Percentiles rank a stretch among this genome's conserved stretches.
Evolutionary conservation across 1,139 yeast species (phyloP).

Genomic region (Candida albicans): DNA sequence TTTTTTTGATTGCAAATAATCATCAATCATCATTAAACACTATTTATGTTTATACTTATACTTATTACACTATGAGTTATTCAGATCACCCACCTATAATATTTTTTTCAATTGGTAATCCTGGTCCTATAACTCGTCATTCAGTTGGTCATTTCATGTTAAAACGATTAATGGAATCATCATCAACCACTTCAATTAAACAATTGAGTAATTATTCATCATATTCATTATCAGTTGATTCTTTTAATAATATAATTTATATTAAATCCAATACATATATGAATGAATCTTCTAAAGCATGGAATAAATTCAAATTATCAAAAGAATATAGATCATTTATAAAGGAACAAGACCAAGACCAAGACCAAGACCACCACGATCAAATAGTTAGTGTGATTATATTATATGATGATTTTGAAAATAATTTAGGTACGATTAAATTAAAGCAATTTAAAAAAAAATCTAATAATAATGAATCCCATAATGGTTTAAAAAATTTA

Average conservation of each 20-base stretch:
- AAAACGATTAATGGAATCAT: slow-evolving; percentile 25
- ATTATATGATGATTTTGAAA: slow-evolving; percentile 44
- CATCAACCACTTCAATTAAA: slow-evolving; percentile 20
- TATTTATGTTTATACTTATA: too few relatives aligned
- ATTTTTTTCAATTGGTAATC: slow-evolving; percentile 45
- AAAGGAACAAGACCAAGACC: too few relatives aligned
- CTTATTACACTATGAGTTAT: background rate
- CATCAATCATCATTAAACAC: too few relatives aligned
- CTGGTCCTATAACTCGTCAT: slow-evolving; percentile 41
- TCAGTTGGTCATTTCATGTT: slow-evolving; percentile 42
- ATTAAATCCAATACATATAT: slow-evolving; percentile 42
- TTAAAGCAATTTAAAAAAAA: slow-evolving; percentile 27
- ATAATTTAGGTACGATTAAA: slow-evolving; percentile 28
- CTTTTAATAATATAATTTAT: slow-evolving; percentile 20
- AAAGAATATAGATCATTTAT: too few relatives aligned
- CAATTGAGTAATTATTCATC: slow-evolving; percentile 19
- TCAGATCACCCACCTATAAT: slow-evolving; percentile 18
- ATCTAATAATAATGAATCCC: slow-evolving; percentile 30
- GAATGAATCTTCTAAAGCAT: slow-evolving; percentile 41
- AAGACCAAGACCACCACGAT: too few relatives aligned
- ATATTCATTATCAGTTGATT: slow-evolving; percentile 25
- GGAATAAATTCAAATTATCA: slow-evolving; percentile 22
- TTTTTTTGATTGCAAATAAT: too few relatives aligned
- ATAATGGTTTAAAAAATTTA: slow-evolving; percentile 40
- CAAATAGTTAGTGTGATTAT: slow-evolving; percentile 22